Percentiles rank a stretch among this genome's conserved stretches.
These are phyloP conservation scores for Boletellus ananas DNA, from an alignment of 768 basidiomycete species.

Conservation along the genomic window DNA sequence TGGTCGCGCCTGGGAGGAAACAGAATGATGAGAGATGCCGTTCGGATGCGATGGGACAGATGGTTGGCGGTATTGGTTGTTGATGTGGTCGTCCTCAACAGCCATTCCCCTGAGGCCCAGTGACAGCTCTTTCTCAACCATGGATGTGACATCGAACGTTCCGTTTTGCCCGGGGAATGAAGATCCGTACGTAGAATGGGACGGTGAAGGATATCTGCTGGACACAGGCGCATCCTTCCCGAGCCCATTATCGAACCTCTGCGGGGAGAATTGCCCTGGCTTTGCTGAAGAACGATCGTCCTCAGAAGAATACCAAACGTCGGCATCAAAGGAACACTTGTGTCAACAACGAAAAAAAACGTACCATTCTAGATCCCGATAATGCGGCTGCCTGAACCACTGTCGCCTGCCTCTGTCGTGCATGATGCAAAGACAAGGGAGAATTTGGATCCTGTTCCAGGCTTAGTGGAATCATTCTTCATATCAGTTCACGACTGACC, in stretches of 20 bases:
- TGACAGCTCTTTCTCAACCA: constrained; percentile 52
- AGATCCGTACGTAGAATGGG: constrained; percentile 35
- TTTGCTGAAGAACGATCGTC: constrained; percentile 48
- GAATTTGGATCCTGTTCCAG: constrained; percentile 39
- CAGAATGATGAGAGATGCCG: constrained; percentile 27
- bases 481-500: constrained; percentile 34
- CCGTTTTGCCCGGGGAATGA: constrained; percentile 30
- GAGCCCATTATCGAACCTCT: constrained; percentile 46
- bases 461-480: constrained; percentile 10
- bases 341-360: constrained; percentile 7
- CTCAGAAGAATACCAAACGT: constrained; percentile 27
- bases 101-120: constrained; percentile 58
- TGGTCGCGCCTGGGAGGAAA: constrained; percentile 39
- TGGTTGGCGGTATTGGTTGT: constrained; percentile 38
- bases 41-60: constrained; percentile 27
- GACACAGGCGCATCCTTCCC: constrained; percentile 38
- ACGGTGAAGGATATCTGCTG: constrained; percentile 46
- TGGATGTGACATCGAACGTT: constrained; percentile 37
- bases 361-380: constrained; percentile 40
- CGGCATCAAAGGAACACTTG: constrained; percentile 14
- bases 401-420: constrained; percentile 45
- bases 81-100: constrained; percentile 50
- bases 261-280: constrained; percentile 50
- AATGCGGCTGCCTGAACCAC: constrained; percentile 36
- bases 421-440: constrained; percentile 41